These are phyloP conservation scores for Globisporangium sylvaticum DNA, from an alignment of 352 stramenopile species.

Conservation along the genomic window DNA sequence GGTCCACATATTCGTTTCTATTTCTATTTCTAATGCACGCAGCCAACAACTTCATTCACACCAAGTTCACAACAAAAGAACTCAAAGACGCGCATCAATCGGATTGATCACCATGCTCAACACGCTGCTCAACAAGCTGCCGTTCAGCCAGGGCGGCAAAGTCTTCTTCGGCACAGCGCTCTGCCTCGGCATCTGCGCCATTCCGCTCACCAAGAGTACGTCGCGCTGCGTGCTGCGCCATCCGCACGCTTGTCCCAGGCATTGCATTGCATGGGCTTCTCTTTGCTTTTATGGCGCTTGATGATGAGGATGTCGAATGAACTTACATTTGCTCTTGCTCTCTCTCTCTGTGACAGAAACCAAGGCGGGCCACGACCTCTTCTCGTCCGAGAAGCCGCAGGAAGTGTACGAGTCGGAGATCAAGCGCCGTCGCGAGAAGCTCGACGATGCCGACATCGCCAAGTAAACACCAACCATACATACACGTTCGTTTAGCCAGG, in stretches of 20 bases:
- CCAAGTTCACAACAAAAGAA: neutral
- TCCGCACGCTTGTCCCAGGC: neutral
- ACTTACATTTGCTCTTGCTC: neutral
- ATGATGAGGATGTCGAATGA: neutral
- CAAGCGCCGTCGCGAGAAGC: slow-evolving; percentile 61
- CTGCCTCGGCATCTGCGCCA: slow-evolving; percentile 66
- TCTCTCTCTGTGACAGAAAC: slow-evolving; percentile 56
- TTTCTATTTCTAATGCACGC: too few species aligned
- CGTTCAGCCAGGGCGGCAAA: slow-evolving; percentile 63
- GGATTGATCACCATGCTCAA: slow-evolving; percentile 33
- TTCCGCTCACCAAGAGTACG: slow-evolving; percentile 63
- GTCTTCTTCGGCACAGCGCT: slow-evolving; percentile 65
- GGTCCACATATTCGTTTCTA: too few species aligned
- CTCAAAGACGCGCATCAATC: neutral
- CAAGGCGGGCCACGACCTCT: slow-evolving; percentile 79
- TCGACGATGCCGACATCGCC: slow-evolving; percentile 36
- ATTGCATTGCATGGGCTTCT: neutral
- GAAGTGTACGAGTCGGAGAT: slow-evolving; percentile 71
- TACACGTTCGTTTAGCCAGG: neutral
- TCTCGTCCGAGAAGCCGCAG: slow-evolving; percentile 82
- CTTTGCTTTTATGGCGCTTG: neutral
- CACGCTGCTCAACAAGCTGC: slow-evolving; percentile 63
- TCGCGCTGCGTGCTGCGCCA: neutral
- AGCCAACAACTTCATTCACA: too few species aligned
- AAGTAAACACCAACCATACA: slow-evolving; percentile 9